Percentiles rank a stretch among this genome's conserved stretches.
Evolutionary conservation across 225 moss, liverwort and hornwort genomes (phyloP).

Genomic region (Antitrichia curtipendula): DNA sequence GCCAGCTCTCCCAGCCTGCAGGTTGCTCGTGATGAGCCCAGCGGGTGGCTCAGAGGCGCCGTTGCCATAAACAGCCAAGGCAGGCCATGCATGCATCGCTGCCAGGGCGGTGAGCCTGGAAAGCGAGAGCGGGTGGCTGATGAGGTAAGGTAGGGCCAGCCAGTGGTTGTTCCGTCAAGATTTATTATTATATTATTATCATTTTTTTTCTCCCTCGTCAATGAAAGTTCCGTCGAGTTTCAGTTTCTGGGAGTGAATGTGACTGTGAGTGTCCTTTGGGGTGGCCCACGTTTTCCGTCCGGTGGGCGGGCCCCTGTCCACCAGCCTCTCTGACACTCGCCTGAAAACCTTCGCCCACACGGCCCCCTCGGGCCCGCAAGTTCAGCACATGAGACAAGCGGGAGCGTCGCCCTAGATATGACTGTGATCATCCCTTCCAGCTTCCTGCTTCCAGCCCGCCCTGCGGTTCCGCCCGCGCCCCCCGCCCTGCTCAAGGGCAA

Average conservation of each 20-base stretch:
- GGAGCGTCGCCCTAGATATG: not conserved
- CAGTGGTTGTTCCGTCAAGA: not conserved
- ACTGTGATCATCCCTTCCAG: not conserved
- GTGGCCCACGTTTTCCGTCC: conserved; percentile 3
- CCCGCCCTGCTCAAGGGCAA: not conserved
- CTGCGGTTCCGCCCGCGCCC: not conserved
- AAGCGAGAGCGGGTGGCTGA: not conserved
- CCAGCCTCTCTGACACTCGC: not conserved
- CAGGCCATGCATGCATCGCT: conserved; percentile 2
- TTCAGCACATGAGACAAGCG: not conserved
- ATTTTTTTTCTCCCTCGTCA: not conserved
- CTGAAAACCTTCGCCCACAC: not conserved
- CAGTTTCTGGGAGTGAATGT: not conserved
- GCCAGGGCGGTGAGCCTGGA: not conserved
- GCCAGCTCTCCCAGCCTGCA: not conserved
- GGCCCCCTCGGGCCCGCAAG: not conserved
- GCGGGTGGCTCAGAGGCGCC: conserved; percentile 6
- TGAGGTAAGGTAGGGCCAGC: not conserved
- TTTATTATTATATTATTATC: no score
- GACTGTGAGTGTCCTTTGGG: not conserved
- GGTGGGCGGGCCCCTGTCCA: not conserved
- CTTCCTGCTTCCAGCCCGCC: not conserved
- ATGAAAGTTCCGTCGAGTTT: not conserved
- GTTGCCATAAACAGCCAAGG: not conserved
- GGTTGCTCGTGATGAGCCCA: not conserved